Base-by-base conservation (phyloP, 1,284 basidiomycete species). In the Tilletia indica region DNA sequence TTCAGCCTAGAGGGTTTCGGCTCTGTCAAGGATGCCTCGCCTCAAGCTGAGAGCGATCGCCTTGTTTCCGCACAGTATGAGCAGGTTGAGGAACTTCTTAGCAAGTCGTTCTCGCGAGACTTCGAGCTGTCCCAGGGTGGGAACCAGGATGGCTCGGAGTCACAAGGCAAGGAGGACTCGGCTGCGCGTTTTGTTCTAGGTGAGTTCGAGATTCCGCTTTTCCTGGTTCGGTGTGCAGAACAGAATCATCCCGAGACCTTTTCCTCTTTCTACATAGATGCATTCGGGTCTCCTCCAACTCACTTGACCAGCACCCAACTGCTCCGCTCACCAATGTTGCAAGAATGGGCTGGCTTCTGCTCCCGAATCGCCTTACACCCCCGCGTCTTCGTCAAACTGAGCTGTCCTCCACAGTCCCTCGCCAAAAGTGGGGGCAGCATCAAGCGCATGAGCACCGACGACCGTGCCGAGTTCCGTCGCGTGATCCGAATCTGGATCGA, bases 401-500 rank as follows among this genome's bases (percentile, higher is more conserved):
- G 56, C 21, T 25, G 21, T 12, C 56, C 56, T 6, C 25, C 34
- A 21, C 12, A n/a, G 16, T 58, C 56, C 14, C 5, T 58, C 25
- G 25, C 4, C 25, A 58, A 34, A 25, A 58, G 56, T 25, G 56
- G 56, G 12, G 56, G 56, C 51, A 31, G 25, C 42, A 12, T 58
- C 25, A 58, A 58, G 34, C 21, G 25, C 21, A 12, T 58, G 56
- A 34, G 34, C 56, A 58, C 1, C 21, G 56, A 58, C 2, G 56
- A 21, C n/a, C 56, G 56, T 25, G 16, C 56, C n/a, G 56, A 58
- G 56, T 58, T 58, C 14, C 56, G 56, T 21, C 56, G 56, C 21
- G 34, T 34, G 12, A 25, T 58, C 5, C 56, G 56, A 25, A 58
- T 58, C 56, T 58, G 56, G 56, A 58, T 58, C 56, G 56, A 58